These are phyloP conservation scores for Microascus cirrosus DNA, from an alignment of 2,329 filamentous ascomycete species.

Conservation along the genomic window DNA sequence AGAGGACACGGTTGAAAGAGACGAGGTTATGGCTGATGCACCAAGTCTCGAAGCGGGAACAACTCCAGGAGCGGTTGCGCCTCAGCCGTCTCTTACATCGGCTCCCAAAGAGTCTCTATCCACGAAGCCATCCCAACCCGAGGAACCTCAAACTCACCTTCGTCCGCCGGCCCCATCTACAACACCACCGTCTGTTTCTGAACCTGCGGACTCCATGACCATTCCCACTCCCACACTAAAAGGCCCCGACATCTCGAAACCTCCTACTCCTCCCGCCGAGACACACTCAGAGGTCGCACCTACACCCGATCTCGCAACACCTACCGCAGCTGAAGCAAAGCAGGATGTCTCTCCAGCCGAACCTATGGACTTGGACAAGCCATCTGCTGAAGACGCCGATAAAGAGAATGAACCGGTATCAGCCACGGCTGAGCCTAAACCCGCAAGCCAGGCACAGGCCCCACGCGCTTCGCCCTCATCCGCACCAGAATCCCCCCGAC, in stretches of 20 bases:
- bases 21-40: background rate
- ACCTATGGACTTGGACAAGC: background rate
- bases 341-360: background rate
- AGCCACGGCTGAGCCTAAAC: background rate
- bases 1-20: constrained; percentile 1
- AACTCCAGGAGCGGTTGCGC: background rate
- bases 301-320: background rate
- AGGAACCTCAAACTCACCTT: background rate
- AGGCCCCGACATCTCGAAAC: constrained; percentile 1
- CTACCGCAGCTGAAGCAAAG: background rate
- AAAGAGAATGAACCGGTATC: background rate
- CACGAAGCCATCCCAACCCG: background rate
- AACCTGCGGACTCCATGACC: background rate
- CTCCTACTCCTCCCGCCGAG: background rate
- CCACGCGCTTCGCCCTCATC: background rate
- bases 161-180: background rate
- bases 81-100: background rate
- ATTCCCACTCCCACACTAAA: background rate
- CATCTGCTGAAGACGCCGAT: background rate
- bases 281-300: background rate
- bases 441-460: background rate
- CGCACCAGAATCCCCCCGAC: background rate
- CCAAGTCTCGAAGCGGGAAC: background rate
- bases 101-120: background rate
- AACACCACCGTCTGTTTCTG: background rate